Conservation (phyloP, 169 alveolate species). For the Perkinsus marinus region DNA sequence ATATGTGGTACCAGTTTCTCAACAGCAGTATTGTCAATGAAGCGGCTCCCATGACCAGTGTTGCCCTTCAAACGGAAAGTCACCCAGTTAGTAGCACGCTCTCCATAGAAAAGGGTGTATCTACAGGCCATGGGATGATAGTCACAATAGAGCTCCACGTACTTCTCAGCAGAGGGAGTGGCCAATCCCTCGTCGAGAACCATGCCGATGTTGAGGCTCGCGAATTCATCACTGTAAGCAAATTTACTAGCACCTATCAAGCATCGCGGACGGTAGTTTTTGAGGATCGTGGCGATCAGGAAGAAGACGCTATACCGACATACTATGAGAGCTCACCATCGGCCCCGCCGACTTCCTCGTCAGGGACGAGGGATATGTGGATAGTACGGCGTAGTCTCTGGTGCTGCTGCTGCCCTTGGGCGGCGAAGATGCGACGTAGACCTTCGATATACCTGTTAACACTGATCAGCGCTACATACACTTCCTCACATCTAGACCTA, state of each 20-base stretch:
- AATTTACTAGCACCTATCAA: background rate
- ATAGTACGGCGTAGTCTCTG: constrained; percentile 12
- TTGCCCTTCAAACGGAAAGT: constrained; percentile 15
- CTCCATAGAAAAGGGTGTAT: constrained; percentile 12
- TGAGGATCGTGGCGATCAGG: too few species aligned
- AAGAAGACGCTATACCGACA: too few species aligned
- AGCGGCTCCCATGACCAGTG: constrained; percentile 24
- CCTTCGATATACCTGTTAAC: background rate
- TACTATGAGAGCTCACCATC: constrained; percentile 23
- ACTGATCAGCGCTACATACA: too few species aligned
- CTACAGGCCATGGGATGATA: background rate
- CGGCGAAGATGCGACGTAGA: background rate
- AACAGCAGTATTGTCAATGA: constrained; percentile 19
- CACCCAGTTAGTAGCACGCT: constrained; percentile 22
- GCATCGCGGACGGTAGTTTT: too few species aligned
- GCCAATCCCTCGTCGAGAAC: constrained; percentile 21
- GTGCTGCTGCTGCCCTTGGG: background rate
- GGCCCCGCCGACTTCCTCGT: constrained; percentile 22
- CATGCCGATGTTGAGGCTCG: background rate
- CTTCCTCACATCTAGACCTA: too few species aligned
- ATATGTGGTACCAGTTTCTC: background rate
- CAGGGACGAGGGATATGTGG: constrained; percentile 18
- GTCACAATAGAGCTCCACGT: background rate
- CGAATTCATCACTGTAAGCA: background rate
- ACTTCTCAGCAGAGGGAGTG: background rate